Evolutionary conservation across 106 monocot genomes (phyloP).

Genomic region (Dendrobium huoshanense): DNA sequence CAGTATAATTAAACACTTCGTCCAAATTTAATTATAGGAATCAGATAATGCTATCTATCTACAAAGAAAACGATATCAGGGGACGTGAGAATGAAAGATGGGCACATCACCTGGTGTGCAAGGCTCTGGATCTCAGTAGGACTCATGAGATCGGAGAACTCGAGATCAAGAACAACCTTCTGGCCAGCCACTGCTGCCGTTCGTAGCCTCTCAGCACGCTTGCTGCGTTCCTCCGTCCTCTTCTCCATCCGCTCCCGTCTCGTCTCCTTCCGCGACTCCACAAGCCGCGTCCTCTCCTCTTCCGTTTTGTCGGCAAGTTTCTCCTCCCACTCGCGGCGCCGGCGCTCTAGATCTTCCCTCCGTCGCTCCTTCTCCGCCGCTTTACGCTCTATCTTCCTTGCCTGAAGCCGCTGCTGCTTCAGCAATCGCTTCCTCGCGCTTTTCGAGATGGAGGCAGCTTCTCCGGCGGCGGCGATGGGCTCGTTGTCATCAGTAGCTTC

Average conservation of each 20-base stretch:
- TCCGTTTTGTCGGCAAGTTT: constrained; percentile 50
- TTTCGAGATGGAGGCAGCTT: constrained; percentile 41
- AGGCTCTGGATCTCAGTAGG: constrained; percentile 77
- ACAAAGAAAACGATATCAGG: not conserved
- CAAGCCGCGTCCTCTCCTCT: constrained; percentile 48
- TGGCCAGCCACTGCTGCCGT: constrained; percentile 43
- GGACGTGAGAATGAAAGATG: not conserved
- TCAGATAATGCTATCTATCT: not conserved
- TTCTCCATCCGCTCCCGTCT: constrained; percentile 49
- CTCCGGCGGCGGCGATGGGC: constrained; percentile 6
- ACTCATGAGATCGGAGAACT: constrained; percentile 66
- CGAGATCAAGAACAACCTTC: constrained; percentile 66
- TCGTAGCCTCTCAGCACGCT: constrained; percentile 34
- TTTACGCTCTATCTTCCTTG: constrained; percentile 57
- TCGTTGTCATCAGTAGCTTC: constrained; percentile 9
- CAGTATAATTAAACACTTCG: not conserved
- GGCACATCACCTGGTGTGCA: constrained; percentile 60
- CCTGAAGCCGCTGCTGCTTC: constrained; percentile 58
- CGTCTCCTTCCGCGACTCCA: constrained; percentile 33
- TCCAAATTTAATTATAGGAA: not conserved
- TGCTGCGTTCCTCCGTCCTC: constrained; percentile 41
- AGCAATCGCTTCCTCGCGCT: constrained; percentile 69
- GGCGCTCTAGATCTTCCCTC: constrained; percentile 48
- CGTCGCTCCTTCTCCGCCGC: constrained; percentile 74
- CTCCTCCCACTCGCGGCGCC: constrained; percentile 75